Evolutionary conservation across 1,284 basidiomycete species (phyloP), one percentile per base, ranked within the genome.

Genomic region (Rhodotorula sp.): DNA sequence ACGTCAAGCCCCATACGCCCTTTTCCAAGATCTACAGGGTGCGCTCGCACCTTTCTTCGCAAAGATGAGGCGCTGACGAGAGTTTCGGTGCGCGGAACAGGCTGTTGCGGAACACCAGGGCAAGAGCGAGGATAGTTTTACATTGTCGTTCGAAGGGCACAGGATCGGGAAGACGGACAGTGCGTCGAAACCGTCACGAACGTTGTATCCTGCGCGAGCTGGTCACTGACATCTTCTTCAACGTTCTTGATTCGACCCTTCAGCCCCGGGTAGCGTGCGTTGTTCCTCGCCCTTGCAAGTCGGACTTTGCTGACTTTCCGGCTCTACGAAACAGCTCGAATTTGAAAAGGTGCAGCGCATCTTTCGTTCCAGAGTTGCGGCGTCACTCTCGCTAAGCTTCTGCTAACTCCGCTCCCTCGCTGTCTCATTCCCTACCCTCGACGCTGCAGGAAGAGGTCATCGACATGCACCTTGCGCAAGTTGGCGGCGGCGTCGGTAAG

Each of bases 401-500:
- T 40, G 10, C 10, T 37, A 7, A 10, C 16, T 9, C 13, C n/a
- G n/a, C 48, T 31, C 10, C 16, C 28, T 20, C 18, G 18, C 22
- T 44, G 2, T 54, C 28, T 6, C 11, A 13, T 16, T 13, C 22
- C 4, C 9, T 26, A 18, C 37, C 31, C 26, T 15, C 5, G 24
- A 24, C 34, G 13, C 9, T 3, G 15, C 30, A 55, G 53, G 61
- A 55, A 26, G 61, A 62, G n/a, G 1, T 3, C 7, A 18, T 64
- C 63, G 63, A 64, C 63, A 31, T 50, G 50, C 56, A 59, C 63
- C 28, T 58, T 47, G n/a, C 30, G 56, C 56, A 64, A 16, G 13
- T 47, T 40, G 63, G 56, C 34, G 63, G 56, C 34, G 54, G 44
- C 9, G n/a, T 18, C 16, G 3, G 18, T 16, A 24, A 26, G 37